Evolutionary conservation across 768 basidiomycete species (phyloP).

Genomic region (Tricholoma terreum): DNA sequence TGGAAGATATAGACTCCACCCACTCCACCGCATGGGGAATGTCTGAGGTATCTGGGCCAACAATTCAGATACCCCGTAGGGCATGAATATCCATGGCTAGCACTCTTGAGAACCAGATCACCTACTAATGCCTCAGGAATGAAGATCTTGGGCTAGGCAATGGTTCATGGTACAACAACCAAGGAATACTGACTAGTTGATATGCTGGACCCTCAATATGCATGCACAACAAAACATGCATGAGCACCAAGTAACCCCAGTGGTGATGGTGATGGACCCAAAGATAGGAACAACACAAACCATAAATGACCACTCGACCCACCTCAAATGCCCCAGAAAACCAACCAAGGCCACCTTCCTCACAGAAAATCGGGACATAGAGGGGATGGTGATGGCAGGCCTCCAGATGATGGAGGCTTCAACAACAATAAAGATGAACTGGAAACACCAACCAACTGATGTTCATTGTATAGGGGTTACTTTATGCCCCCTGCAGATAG

Average conservation of each 20-base stretch:
- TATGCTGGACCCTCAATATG: neutral
- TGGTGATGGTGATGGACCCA: neutral
- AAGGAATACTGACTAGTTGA: neutral
- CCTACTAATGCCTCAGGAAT: neutral
- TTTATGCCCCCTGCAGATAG: neutral
- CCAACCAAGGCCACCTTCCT: too few relatives aligned
- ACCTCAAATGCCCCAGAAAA: too few relatives aligned
- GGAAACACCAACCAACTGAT: too few relatives aligned
- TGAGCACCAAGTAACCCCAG: neutral
- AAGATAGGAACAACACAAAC: neutral
- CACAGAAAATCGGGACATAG: too few relatives aligned
- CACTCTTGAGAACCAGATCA: neutral
- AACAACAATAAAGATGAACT: neutral
- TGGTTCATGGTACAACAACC: neutral
- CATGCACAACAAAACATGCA: neutral
- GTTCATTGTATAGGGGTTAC: neutral
- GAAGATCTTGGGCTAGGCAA: neutral
- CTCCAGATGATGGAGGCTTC: neutral
- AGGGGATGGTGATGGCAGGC: neutral
- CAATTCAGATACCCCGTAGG: neutral
- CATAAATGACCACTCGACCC: too few relatives aligned
- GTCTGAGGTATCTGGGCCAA: neutral
- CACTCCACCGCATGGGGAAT: neutral
- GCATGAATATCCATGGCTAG: neutral
- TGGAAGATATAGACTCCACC: neutral